Conservation (phyloP, 257 asterid genomes). For the Gynochthodes officinalis region DNA sequence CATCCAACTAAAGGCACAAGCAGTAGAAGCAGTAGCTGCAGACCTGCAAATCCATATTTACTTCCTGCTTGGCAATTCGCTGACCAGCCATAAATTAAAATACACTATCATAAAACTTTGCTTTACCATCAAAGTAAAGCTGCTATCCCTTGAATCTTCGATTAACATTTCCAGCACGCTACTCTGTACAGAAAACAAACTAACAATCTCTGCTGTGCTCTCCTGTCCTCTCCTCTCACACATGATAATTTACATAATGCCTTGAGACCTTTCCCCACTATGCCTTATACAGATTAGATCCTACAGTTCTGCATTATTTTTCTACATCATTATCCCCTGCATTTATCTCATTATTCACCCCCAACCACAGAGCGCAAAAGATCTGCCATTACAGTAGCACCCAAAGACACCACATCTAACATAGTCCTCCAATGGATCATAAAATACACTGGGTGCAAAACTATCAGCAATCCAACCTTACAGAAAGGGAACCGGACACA, state of each 20-base stretch:
- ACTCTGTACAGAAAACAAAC: conserved; percentile 7
- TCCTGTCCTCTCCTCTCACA: not conserved
- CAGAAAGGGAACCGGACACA: not conserved
- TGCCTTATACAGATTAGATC: not conserved
- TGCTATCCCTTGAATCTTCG: not conserved
- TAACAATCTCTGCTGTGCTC: not conserved
- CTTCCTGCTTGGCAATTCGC: no score
- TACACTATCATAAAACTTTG: not conserved
- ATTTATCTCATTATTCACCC: not conserved
- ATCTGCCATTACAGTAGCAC: not conserved
- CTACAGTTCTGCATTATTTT: not conserved
- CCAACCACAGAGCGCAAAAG: not conserved
- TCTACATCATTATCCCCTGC: not conserved
- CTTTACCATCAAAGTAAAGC: not conserved
- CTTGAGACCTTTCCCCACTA: not conserved
- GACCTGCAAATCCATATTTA: no score
- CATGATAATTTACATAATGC: not conserved
- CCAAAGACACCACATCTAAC: not conserved
- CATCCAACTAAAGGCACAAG: no score
- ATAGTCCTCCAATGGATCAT: not conserved
- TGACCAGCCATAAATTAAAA: not conserved
- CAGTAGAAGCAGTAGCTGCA: no score
- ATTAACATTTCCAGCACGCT: not conserved
- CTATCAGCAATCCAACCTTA: not conserved
- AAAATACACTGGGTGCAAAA: not conserved